Conservation (phyloP, 768 basidiomycete species). For the Leccinum variicolor region DNA sequence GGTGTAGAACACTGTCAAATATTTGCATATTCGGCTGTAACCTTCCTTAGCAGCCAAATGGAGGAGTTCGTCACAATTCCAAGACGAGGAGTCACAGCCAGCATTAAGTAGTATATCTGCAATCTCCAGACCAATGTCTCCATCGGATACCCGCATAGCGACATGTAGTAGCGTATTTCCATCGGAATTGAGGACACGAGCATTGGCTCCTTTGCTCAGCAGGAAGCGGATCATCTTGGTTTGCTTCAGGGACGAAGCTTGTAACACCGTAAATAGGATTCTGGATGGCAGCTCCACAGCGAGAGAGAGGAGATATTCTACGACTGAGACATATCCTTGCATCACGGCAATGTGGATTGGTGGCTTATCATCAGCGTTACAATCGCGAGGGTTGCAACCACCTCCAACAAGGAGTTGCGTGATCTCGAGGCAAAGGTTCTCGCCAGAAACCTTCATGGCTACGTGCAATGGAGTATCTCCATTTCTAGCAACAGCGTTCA, state of each 20-base stretch:
- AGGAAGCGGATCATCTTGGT: slow-evolving; percentile 2
- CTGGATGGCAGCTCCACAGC: background rate
- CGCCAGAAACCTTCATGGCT: background rate
- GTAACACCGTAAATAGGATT: background rate
- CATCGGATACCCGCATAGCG: background rate
- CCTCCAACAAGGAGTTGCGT: background rate
- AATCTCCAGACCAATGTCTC: background rate
- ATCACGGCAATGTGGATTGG: background rate
- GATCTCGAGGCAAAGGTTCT: background rate
- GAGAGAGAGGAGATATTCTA: background rate
- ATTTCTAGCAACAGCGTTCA: background rate
- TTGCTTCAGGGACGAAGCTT: background rate
- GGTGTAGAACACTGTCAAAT: background rate
- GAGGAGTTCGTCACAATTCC: background rate
- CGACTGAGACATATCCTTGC: background rate
- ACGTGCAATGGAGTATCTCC: background rate
- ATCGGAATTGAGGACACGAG: background rate
- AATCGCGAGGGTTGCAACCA: background rate
- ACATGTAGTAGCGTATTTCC: background rate
- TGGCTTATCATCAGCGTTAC: background rate
- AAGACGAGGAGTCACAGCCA: background rate
- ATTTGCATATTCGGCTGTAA: background rate
- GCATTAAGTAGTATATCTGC: background rate
- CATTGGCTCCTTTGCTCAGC: background rate
- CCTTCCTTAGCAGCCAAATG: background rate